Evolutionary conservation across 2,329 filamentous ascomycete genomes (phyloP), one percentile per base, ranked within the genome.

Genomic region (Epicoccum sorghinum): DNA sequence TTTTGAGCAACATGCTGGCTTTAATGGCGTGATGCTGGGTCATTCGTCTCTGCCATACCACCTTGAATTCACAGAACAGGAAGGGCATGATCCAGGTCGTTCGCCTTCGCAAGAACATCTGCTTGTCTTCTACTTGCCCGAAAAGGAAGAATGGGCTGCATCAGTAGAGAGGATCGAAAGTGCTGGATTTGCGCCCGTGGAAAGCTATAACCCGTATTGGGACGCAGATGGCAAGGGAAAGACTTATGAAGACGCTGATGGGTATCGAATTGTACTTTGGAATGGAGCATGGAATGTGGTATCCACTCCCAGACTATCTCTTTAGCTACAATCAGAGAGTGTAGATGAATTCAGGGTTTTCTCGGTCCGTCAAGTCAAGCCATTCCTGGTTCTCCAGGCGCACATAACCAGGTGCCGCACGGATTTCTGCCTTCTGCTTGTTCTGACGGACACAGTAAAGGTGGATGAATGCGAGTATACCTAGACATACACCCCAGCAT

Each of bases 381-480:
- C 83, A 89, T 77, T 89, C 87, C 70, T 89, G 86, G 57, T 89
- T 88, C 68, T 86, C 83, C 48, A 89, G 57, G 70, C 81, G 86
- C 23, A 78, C 76, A 67, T 89, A 89, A 1, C 77, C 82, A 0
- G 84, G 81, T 45, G 76, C 73, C 1, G 79, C 79, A 37, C 84
- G 72, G 13, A 83, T 64, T 7, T 65, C 64, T 0, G 78, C 83
- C 75, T 89, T 89, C 71, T 81, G 80, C 57, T 69, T 73, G 60
- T 90, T 90, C 74, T 87, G 79, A 18, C 70, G 69, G 9, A 76
- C 74, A 67, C 83, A 89, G 78, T 84, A 89, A 66, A 78, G 80
- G 71, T 84, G 86, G 49, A 89, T 86, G 62, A 88, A 88, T 0
- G 79, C 58, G 52, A 89, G 64, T 52, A 85, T 80, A 2, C 82